Evolutionary conservation across 1,284 basidiomycete genomes (phyloP).

Genomic region (Chalciporus sp.): DNA sequence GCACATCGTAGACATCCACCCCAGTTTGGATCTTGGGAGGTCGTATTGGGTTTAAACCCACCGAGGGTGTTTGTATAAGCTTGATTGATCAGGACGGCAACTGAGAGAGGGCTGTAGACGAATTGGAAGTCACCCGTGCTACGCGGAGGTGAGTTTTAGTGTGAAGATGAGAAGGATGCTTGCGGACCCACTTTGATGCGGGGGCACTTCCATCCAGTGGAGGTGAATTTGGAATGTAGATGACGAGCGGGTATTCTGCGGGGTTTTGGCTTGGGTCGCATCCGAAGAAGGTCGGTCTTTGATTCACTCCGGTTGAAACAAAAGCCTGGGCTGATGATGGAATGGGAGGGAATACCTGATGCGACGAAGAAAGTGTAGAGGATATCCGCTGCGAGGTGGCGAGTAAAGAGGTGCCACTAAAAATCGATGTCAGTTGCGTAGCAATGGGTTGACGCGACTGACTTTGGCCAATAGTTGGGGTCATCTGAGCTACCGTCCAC

Average conservation of each 20-base stretch:
- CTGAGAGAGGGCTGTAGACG: constrained; percentile 49
- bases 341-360: constrained; percentile 65
- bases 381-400: constrained; percentile 44
- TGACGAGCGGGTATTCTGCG: constrained; percentile 56
- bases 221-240: constrained; percentile 68
- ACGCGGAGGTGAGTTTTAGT: constrained; percentile 6
- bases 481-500: constrained; percentile 70
- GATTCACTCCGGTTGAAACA: constrained; percentile 63
- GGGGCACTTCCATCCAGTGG: constrained; percentile 59
- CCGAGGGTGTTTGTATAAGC: constrained; percentile 51
- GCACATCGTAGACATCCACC: constrained; percentile 46
- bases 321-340: constrained; percentile 57
- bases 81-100: constrained; percentile 54
- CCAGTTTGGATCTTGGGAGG: constrained; percentile 38
- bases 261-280: constrained; percentile 57
- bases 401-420: constrained; percentile 53
- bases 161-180: background rate
- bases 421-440: constrained; percentile 1
- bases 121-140: constrained; percentile 50
- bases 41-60: constrained; percentile 56
- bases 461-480: constrained; percentile 68
- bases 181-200: constrained; percentile 55
- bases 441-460: constrained; percentile 21
- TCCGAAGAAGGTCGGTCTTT: constrained; percentile 77
- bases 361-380: constrained; percentile 50